Base-by-base conservation (phyloP, 805 yeast genomes). In the Nakazawaea molendinolei region DNA sequence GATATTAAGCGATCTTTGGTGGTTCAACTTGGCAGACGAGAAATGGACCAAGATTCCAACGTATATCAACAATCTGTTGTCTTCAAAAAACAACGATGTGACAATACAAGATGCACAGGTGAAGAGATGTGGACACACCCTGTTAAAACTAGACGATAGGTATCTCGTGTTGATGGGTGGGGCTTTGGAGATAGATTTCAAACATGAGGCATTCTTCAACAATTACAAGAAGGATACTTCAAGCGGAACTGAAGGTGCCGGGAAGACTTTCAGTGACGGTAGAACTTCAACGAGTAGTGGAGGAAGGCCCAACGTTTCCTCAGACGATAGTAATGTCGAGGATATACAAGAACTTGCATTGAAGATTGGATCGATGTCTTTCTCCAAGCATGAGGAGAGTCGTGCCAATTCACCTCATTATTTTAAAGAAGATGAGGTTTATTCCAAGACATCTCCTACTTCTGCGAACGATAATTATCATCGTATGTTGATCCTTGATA, bases 1-100 rank as follows among this genome's bases (percentile, higher is more conserved):
- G 13, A 61, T 71, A 8, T 47, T 56, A 18, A 71, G 73, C 19
- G 78, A 72, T 50, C 45, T 63, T 45, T 73, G 78, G 78, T 59
- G 63, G 55, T 72, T 68, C 42, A 67, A 69, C 42, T 44, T 72
- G 18, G 61, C 59, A 20, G 44, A 56, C 1, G 73, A 67, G 39
- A 47, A 49, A 2, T 73, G 79, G 79, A 27, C 22, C 9, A 25
- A 26, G 8, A 17, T 33, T 13, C 29, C 41, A 15, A 38, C 41
- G 5, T 38, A 20, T 33, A 19, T 33, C 13, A 17, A 23, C 8
- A 22, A 30, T 15, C 12, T 5, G n/a, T 10, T 17, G 10, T 5
- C 16, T 2, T 9, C 3, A 8, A 26, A 24, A 13, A 15, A n/a
- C 16, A 25, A 14, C 10, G 36, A 22, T 6, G 5, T 17, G 6